phyloP scores from a whole-genome alignment of 495 filamentous ascomycete species.

The Aspergillus bertholletiae region DNA sequence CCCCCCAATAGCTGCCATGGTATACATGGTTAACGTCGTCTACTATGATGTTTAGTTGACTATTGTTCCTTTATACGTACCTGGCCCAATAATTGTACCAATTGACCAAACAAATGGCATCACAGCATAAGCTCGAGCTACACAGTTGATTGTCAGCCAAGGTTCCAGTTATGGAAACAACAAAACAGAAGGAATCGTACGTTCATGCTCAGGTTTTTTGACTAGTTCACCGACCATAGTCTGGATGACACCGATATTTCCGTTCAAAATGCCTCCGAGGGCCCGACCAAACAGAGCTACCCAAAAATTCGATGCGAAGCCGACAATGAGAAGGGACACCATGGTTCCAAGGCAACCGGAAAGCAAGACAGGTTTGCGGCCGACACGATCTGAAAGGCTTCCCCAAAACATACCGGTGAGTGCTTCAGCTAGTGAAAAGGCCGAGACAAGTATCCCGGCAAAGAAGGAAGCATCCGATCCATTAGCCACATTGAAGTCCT shows the following conservation, averaged over 20 bases:
- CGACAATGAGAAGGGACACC: slow-evolving; percentile 74
- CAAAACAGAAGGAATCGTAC: slow-evolving; percentile 44
- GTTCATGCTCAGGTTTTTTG: slow-evolving; percentile 75
- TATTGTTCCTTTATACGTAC: slow-evolving; percentile 24
- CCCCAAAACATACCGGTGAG: slow-evolving; percentile 86
- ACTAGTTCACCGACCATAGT: slow-evolving; percentile 90
- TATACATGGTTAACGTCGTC: slow-evolving; percentile 16
- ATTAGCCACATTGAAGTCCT: slow-evolving; percentile 65
- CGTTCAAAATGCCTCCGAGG: slow-evolving; percentile 79
- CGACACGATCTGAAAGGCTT: slow-evolving; percentile 71
- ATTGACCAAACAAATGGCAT: slow-evolving; percentile 90
- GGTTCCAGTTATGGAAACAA: background rate
- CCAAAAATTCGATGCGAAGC: slow-evolving; percentile 79
- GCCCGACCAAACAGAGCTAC: slow-evolving; percentile 68
- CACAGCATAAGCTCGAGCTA: slow-evolving; percentile 74
- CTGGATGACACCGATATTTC: slow-evolving; percentile 85
- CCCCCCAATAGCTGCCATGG: slow-evolving; percentile 61
- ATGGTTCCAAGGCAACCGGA: slow-evolving; percentile 78
- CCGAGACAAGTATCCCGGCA: slow-evolving; percentile 80
- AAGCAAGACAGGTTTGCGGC: slow-evolving; percentile 79
- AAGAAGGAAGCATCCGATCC: slow-evolving; percentile 73
- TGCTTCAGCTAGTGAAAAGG: slow-evolving; percentile 78
- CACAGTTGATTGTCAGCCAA: slow-evolving; percentile 7
- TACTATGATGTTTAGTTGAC: background rate
- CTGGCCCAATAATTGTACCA: slow-evolving; percentile 77